These are phyloP conservation scores for Blepharisma stoltei DNA, from an alignment of 73 alveolate genomes.

Conservation along the genomic window DNA sequence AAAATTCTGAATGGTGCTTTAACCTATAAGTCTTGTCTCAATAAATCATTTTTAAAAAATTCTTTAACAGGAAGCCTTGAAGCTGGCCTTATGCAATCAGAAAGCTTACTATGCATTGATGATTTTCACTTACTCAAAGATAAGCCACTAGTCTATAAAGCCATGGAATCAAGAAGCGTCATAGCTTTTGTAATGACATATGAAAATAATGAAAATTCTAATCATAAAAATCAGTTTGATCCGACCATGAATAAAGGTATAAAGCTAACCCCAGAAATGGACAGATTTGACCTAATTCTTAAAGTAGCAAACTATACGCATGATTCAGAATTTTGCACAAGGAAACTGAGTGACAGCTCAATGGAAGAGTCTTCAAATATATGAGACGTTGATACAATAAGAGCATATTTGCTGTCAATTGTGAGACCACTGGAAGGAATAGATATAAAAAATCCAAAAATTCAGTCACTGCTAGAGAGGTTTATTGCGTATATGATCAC, in stretches of 20 bases:
- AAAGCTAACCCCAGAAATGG: conserved; percentile 6
- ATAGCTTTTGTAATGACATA: not conserved
- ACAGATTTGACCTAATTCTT: conserved; percentile 7
- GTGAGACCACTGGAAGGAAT: not conserved
- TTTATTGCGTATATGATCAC: not conserved
- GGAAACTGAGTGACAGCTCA: not conserved
- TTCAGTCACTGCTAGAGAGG: not conserved
- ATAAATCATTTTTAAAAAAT: not conserved
- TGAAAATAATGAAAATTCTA: not conserved
- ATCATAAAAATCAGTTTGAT: not conserved
- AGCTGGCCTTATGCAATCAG: conserved; percentile 10
- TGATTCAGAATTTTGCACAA: not conserved
- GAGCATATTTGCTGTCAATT: not conserved
- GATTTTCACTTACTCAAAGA: not conserved
- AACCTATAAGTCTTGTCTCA: not conserved
- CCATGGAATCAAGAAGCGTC: conserved; percentile 27
- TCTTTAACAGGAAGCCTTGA: not conserved
- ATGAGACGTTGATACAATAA: conserved; percentile 13
- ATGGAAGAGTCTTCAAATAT: not conserved
- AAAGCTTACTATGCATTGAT: not conserved
- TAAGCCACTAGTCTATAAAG: not conserved
- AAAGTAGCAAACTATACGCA: not conserved
- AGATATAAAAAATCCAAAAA: not conserved
- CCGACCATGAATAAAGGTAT: not conserved
- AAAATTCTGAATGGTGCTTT: conserved; percentile 13